Evolutionary conservation across 306 rosid species (phyloP).

Genomic region (Mimosa pudica): DNA sequence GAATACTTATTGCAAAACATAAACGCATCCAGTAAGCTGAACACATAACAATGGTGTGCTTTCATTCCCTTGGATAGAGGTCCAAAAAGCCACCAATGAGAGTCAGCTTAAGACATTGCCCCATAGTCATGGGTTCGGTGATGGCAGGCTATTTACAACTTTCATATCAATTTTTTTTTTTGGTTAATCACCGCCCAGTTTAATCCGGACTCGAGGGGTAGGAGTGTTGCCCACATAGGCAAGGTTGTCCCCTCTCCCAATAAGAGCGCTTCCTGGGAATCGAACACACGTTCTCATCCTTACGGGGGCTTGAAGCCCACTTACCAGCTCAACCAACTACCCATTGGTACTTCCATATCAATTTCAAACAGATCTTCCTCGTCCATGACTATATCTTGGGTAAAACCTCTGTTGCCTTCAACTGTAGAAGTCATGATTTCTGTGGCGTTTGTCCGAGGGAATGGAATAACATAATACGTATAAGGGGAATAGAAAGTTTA

Average conservation of each 20-base stretch:
- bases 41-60: background rate
- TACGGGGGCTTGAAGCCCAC: too few species aligned
- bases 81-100: conserved; percentile 40
- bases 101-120: conserved; percentile 53
- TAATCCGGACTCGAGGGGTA: too few species aligned
- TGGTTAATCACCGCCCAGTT: too few species aligned
- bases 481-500: background rate
- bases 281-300: too few species aligned
- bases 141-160: conserved; percentile 46
- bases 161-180: conserved; percentile 65
- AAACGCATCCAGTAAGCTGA: background rate
- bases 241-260: too few species aligned
- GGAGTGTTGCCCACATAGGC: too few species aligned
- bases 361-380: conserved; percentile 77
- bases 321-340: too few species aligned
- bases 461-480: conserved; percentile 18
- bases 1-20: background rate
- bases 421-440: conserved; percentile 44
- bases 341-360: conserved; percentile 53
- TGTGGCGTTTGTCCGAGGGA: background rate
- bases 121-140: conserved; percentile 45
- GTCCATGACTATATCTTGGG: conserved; percentile 40
- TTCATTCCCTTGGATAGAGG: conserved; percentile 28
- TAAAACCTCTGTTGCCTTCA: conserved; percentile 19
- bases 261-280: too few species aligned